These are phyloP conservation scores for Vairimorpha necatrix DNA, from an alignment of 371 early-diverging fungal genomes.

Conservation along the genomic window DNA sequence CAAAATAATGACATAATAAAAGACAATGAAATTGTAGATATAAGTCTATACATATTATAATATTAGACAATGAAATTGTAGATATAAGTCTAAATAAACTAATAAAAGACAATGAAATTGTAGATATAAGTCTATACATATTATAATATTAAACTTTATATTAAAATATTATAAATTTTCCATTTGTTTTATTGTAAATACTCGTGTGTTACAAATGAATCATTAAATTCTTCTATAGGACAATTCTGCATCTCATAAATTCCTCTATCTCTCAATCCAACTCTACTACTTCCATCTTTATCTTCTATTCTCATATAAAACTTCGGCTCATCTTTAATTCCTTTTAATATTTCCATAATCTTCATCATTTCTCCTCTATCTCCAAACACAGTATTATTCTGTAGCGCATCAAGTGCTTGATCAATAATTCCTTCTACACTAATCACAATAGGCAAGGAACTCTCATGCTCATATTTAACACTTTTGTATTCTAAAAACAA, in stretches of 20 bases:
- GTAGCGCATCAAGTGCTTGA: constrained; percentile 12
- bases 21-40: too few relatives aligned
- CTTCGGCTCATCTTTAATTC: constrained; percentile 3
- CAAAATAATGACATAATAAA: neutral
- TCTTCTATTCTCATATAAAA: constrained; percentile 53
- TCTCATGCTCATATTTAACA: constrained; percentile 14
- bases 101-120: too few relatives aligned
- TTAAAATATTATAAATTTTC: too few relatives aligned
- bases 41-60: too few relatives aligned
- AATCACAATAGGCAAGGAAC: neutral
- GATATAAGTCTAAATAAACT: too few relatives aligned
- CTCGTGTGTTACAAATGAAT: constrained; percentile 40
- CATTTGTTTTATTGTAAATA: too few relatives aligned
- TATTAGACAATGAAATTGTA: too few relatives aligned
- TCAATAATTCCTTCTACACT: constrained; percentile 30
- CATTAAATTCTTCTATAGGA: constrained; percentile 39
- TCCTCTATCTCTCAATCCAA: constrained; percentile 33
- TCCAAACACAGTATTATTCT: neutral
- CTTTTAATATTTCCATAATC: neutral
- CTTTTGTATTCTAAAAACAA: constrained; percentile 20
- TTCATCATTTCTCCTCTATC: constrained; percentile 19
- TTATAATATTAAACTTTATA: too few relatives aligned
- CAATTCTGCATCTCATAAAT: constrained; percentile 30
- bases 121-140: too few relatives aligned
- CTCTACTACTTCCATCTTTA: constrained; percentile 38